Percentiles rank a stretch among this genome's conserved stretches.
These are phyloP conservation scores for Castanopsis chinensis DNA, from an alignment of 306 rosid genomes.

Conservation along the genomic window DNA sequence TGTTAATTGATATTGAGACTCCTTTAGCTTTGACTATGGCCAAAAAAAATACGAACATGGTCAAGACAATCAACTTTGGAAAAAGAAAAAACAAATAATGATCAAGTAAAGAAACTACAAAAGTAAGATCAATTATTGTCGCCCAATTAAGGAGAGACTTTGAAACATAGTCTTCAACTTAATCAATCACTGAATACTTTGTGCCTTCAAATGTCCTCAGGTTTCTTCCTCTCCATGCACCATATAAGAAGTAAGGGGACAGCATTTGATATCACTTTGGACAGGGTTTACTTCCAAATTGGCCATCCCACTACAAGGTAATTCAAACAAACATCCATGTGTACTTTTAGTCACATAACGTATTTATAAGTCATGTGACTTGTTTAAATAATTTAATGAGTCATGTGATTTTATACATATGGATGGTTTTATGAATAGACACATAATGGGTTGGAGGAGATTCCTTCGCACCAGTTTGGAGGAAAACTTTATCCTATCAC, in stretches of 20 bases:
- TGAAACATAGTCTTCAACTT: background rate
- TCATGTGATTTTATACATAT: no score
- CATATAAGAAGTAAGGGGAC: background rate
- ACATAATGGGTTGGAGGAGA: no score
- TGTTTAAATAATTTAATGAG: no score
- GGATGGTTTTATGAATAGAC: no score
- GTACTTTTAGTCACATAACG: no score
- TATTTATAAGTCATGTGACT: no score
- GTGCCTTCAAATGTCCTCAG: background rate
- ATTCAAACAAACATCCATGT: no score
- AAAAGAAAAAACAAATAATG: slow-evolving; percentile 14
- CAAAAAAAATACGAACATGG: slow-evolving; percentile 21
- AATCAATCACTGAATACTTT: background rate
- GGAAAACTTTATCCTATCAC: background rate
- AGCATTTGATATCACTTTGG: background rate
- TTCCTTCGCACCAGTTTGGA: no score
- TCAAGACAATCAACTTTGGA: slow-evolving; percentile 22
- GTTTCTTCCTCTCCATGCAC: background rate
- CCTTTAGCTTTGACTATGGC: slow-evolving; percentile 84
- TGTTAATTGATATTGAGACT: slow-evolving; percentile 80
- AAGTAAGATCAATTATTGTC: background rate
- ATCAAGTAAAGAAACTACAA: background rate
- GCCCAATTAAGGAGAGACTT: background rate
- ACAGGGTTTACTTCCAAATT: no score
- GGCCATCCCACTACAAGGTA: no score